Conservation (phyloP, 768 basidiomycete species). For the Amanita subjunquillea region DNA sequence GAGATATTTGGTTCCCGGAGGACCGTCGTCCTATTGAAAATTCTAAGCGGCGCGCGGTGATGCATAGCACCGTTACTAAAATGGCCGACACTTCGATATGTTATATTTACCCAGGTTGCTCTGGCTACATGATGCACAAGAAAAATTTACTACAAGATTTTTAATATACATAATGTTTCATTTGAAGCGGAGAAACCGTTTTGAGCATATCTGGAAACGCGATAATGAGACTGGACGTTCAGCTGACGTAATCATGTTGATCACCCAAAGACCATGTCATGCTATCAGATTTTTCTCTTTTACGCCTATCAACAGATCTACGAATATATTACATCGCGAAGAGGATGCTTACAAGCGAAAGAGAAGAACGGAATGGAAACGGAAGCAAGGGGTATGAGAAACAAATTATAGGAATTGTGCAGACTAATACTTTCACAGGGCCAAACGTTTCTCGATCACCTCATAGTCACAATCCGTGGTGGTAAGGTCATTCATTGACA, state of each 20-base stretch:
- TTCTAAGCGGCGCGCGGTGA: too few relatives aligned
- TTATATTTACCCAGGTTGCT: neutral
- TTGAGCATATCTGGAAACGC: too few relatives aligned
- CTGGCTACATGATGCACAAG: neutral
- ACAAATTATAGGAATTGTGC: conserved; percentile 3
- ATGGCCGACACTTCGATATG: too few relatives aligned
- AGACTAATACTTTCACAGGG: conserved; percentile 35
- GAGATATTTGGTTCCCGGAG: too few relatives aligned
- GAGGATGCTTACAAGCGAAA: conserved; percentile 32
- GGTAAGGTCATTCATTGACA: conserved; percentile 31
- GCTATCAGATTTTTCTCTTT: neutral
- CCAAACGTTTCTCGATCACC: conserved; percentile 72
- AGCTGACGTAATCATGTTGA: neutral
- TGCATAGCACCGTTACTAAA: too few relatives aligned
- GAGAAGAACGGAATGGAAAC: conserved; percentile 66
- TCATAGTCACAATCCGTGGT: conserved; percentile 67
- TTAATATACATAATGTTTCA: too few relatives aligned
- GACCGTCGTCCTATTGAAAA: too few relatives aligned
- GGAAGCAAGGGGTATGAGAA: conserved; percentile 51
- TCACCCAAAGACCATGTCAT: neutral
- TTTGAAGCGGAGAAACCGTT: neutral
- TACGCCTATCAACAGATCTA: neutral
- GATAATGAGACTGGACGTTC: too few relatives aligned
- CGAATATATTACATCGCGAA: conserved; percentile 11
- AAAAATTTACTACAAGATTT: too few relatives aligned